Base-by-base conservation (phyloP, 306 rosid genomes). In the Lathyrus tuberosus region DNA sequence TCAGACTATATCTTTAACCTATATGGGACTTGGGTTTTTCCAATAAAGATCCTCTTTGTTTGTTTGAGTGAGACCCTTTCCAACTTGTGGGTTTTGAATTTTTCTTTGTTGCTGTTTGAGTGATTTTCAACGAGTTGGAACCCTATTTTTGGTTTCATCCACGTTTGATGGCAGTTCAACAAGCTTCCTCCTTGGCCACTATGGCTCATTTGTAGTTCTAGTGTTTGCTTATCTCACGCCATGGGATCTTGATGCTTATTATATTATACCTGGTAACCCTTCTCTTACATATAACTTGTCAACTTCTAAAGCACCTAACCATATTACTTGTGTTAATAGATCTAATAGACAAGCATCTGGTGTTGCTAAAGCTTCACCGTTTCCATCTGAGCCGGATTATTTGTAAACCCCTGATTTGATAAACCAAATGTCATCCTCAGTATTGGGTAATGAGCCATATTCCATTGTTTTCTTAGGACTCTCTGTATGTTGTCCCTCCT, bases 211-310 rank as follows among this genome's bases (percentile, higher is more conserved):
- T 48, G 53, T 10, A 52, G 24, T 14, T 52, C n/a, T 52, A 52
- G 7, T 18, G 59, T 20, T 52, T 20, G 33, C 31, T 20, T 52
- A 10, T 20, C 15, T 52, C 33, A 52, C 14, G 11, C 5, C 12
- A 30, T 20, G 15, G 60, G 60, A 10, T 53, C 7, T 22, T 4
- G 12, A 1, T 9, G 33, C 15, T 53, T 53, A 10, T 20, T 10
- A 53, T 53, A 28, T 20, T 20, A 0, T 53, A 20, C 8, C 1
- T 20, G 33, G 33, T 5, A 10, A 20, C 10, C 33, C 59, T 20
- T 53, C 59, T 53, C 59, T 53, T 53, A 53, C 11, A 14, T 53
- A 33, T 53, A 22, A 53, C 35, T 53, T 53, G 60, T 53, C 60
- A 53, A 10, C 60, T 1, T 30, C 33, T 10, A 22, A 53, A 22